phyloP scores from a whole-genome alignment of 2,329 filamentous ascomycete genomes.

The Exserohilum rostratum region DNA sequence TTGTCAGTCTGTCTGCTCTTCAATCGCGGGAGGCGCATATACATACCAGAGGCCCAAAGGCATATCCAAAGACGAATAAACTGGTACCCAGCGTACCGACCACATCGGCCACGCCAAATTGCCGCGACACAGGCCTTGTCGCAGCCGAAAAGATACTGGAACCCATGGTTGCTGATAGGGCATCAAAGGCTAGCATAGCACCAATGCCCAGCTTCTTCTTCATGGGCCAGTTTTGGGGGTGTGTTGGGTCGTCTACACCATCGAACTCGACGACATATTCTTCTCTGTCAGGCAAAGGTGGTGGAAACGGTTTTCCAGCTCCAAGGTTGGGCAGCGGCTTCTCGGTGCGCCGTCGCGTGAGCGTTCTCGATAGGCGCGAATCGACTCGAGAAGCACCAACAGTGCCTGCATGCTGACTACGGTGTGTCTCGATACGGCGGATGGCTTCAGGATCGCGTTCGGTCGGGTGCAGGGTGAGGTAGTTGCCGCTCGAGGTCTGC shows the following conservation, averaged over 20 bases:
- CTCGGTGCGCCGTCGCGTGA: constrained; percentile 37
- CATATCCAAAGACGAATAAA: constrained; percentile 47
- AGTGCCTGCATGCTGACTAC: constrained; percentile 73
- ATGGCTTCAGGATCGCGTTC: constrained; percentile 74
- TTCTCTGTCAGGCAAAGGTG: constrained; percentile 70
- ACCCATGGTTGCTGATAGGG: constrained; percentile 72
- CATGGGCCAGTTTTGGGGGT: constrained; percentile 86
- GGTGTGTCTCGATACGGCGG: constrained; percentile 72
- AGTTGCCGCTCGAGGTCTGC: constrained; percentile 24
- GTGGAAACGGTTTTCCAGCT: constrained; percentile 74
- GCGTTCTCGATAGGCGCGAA: constrained; percentile 53
- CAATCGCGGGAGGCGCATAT: too few species aligned
- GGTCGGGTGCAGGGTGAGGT: constrained; percentile 41
- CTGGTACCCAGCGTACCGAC: constrained; percentile 44
- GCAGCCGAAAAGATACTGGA: constrained; percentile 52
- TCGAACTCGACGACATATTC: constrained; percentile 85
- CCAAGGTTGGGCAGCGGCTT: constrained; percentile 72
- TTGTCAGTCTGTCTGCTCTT: not conserved
- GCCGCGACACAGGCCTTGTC: constrained; percentile 28
- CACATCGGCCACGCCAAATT: constrained; percentile 40
- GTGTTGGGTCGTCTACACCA: constrained; percentile 79
- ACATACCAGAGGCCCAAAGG: constrained; percentile 45
- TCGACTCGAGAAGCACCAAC: constrained; percentile 60
- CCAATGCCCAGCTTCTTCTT: constrained; percentile 76
- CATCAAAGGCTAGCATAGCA: constrained; percentile 74